Conservation (phyloP, 768 basidiomycete genomes). For the Suillus fuscotomentosus region DNA sequence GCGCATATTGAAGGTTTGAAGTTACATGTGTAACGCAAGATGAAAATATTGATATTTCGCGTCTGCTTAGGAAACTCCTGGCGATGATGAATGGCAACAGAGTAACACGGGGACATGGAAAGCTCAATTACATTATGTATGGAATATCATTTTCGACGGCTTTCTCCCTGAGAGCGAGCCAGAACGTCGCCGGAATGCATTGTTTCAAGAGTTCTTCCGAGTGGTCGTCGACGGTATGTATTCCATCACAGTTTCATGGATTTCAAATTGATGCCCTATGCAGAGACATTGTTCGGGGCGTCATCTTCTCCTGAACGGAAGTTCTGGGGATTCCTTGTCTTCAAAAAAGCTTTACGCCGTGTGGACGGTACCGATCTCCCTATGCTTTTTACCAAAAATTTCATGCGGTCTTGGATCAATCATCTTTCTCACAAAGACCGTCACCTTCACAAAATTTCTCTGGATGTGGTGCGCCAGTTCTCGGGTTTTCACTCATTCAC, state of each 20-base stretch:
- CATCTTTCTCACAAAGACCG: slow-evolving; percentile 88
- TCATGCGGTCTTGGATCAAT: slow-evolving; percentile 97
- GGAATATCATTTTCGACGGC: slow-evolving; percentile 79
- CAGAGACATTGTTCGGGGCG: slow-evolving; percentile 85
- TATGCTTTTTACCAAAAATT: slow-evolving; percentile 90
- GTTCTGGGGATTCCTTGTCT: slow-evolving; percentile 94
- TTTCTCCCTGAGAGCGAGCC: slow-evolving; percentile 55
- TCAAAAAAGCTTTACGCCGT: slow-evolving; percentile 74
- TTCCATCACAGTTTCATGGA: background rate
- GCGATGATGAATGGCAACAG: slow-evolving; percentile 52
- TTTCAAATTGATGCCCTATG: slow-evolving; percentile 1
- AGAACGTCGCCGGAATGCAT: slow-evolving; percentile 40
- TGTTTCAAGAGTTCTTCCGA: slow-evolving; percentile 89
- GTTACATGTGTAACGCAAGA: background rate
- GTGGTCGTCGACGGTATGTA: slow-evolving; percentile 85
- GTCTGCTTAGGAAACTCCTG: slow-evolving; percentile 49
- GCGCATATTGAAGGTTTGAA: slow-evolving; percentile 71
- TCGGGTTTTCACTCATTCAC: background rate
- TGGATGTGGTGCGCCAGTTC: slow-evolving; percentile 61
- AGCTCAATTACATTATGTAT: slow-evolving; percentile 89
- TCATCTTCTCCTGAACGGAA: slow-evolving; percentile 86
- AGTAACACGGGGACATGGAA: slow-evolving; percentile 69
- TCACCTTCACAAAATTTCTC: slow-evolving; percentile 86
- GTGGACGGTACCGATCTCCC: slow-evolving; percentile 67
- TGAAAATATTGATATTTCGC: slow-evolving; percentile 11